Evolutionary conservation across 2,329 filamentous ascomycete species (phyloP).

Genomic region (Orbilia ellipsospora): DNA sequence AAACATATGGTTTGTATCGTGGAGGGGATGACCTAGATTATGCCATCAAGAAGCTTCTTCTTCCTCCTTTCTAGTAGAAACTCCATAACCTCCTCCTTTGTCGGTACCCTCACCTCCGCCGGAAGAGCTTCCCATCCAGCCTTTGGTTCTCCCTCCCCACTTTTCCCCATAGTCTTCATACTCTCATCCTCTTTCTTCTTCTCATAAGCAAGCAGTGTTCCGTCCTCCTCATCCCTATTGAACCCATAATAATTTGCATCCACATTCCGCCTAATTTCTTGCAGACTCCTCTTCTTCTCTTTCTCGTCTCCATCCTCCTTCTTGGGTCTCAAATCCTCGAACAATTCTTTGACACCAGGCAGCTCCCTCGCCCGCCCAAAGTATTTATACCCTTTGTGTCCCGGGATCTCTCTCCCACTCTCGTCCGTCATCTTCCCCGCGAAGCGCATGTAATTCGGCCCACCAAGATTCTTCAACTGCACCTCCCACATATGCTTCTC

Average conservation of each 20-base stretch:
- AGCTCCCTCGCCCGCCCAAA: slow-evolving; percentile 90
- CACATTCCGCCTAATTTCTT: slow-evolving; percentile 72
- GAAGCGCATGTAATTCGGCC: slow-evolving; percentile 91
- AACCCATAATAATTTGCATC: slow-evolving; percentile 98
- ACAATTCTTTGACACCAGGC: slow-evolving; percentile 95
- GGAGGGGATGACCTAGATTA: slow-evolving; percentile 64
- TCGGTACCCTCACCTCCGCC: slow-evolving; percentile 84
- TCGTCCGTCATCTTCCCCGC: slow-evolving; percentile 78
- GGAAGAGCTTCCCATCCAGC: slow-evolving; percentile 86
- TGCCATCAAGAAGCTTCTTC: slow-evolving; percentile 83
- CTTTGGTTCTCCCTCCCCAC: slow-evolving; percentile 69
- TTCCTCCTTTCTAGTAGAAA: slow-evolving; percentile 89
- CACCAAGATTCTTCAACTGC: slow-evolving; percentile 93
- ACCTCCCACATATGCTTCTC: slow-evolving; percentile 99
- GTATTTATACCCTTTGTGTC: slow-evolving; percentile 80
- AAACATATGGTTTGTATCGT: neutral
- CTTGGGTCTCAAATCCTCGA: slow-evolving; percentile 77
- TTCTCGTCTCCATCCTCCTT: slow-evolving; percentile 67
- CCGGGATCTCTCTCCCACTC: slow-evolving; percentile 75
- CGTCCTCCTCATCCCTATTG: slow-evolving; percentile 90
- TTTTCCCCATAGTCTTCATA: slow-evolving; percentile 73
- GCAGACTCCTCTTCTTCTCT: slow-evolving; percentile 63
- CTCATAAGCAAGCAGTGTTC: slow-evolving; percentile 82
- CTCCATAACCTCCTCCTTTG: slow-evolving; percentile 89
- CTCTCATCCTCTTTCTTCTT: slow-evolving; percentile 84